A percentile compares a stretch with the other conserved stretches of the same genome.
phyloP scores from a whole-genome alignment of 2,329 filamentous ascomycete genomes.

The Aureobasidium sp. region DNA sequence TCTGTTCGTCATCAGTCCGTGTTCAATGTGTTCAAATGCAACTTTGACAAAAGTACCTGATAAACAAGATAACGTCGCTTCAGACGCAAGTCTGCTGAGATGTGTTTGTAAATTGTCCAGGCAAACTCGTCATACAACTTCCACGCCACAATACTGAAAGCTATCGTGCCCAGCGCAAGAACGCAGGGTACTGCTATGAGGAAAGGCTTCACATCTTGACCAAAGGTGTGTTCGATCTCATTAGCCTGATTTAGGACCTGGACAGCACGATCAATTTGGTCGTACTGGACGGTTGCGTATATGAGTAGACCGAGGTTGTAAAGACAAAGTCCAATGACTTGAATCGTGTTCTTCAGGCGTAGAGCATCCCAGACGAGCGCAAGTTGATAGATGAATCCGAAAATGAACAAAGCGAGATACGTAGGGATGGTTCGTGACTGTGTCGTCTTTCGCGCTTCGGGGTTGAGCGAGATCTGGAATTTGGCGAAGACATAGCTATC shows the following conservation, averaged over 20 bases:
- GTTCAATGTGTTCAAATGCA: conserved; percentile 4
- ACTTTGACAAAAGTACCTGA: conserved; percentile 58
- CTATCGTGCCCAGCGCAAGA: conserved; percentile 65
- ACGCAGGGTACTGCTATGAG: conserved; percentile 81
- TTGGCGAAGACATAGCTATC: conserved; percentile 78
- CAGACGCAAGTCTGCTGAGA: conserved; percentile 93
- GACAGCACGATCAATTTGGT: conserved; percentile 78
- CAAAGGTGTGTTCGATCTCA: conserved; percentile 40
- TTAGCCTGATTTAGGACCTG: conserved; percentile 37
- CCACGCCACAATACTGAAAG: conserved; percentile 75
- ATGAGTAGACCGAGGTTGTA: conserved; percentile 89
- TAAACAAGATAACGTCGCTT: conserved; percentile 95
- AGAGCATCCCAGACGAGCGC: conserved; percentile 89
- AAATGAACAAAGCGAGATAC: conserved; percentile 93
- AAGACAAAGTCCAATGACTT: conserved; percentile 88
- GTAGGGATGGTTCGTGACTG: conserved; percentile 71
- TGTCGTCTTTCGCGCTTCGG: conserved; percentile 31
- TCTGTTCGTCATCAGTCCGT: conserved; percentile 46
- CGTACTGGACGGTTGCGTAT: conserved; percentile 87
- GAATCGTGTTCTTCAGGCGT: conserved; percentile 94
- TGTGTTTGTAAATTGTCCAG: conserved; percentile 99
- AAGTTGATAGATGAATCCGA: conserved; percentile 89
- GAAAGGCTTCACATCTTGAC: conserved; percentile 63
- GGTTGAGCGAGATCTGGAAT: conserved; percentile 60
- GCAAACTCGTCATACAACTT: conserved; percentile 98